Percentiles rank a stretch among this genome's conserved stretches.
Conservation (phyloP, 2,329 filamentous ascomycete species). For the Immersiporthe knoxdaviesiana region DNA sequence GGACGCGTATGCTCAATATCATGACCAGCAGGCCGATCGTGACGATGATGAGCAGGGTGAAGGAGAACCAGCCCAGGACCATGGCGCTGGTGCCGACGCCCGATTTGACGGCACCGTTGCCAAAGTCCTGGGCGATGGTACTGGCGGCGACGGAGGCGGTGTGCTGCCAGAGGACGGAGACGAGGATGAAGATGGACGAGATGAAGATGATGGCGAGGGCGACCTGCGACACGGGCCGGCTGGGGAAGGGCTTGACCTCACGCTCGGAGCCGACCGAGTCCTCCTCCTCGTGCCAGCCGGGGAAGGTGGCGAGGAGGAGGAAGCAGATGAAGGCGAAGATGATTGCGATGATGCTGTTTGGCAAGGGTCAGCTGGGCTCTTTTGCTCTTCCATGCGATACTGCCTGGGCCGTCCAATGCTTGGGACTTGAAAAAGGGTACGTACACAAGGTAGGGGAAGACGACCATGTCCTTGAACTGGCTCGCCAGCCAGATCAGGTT, state of each 20-base stretch:
- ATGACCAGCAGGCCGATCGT: constrained; percentile 94
- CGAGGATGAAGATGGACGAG: constrained; percentile 70
- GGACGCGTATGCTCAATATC: constrained; percentile 88
- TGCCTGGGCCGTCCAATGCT: too few relatives aligned
- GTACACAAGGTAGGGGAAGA: constrained; percentile 95
- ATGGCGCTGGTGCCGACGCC: constrained; percentile 94
- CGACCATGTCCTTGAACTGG: constrained; percentile 98
- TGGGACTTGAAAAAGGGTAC: constrained; percentile 41
- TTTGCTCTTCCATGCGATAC: neutral
- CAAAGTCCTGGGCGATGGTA: constrained; percentile 89
- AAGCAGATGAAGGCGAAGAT: constrained; percentile 97
- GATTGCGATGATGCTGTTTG: constrained; percentile 87
- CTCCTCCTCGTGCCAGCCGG: constrained; percentile 93
- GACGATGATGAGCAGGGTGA: constrained; percentile 89
- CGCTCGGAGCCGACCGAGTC: constrained; percentile 80
- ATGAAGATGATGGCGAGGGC: constrained; percentile 91
- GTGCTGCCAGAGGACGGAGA: constrained; percentile 86
- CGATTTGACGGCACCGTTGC: constrained; percentile 83
- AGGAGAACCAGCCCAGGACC: constrained; percentile 97
- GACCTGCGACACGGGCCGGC: constrained; percentile 87
- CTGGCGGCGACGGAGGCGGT: constrained; percentile 95
- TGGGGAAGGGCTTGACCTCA: constrained; percentile 93
- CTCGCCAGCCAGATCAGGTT: constrained; percentile 97
- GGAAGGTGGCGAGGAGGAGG: constrained; percentile 92
- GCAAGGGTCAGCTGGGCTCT: neutral